Percentiles rank a stretch among this genome's conserved stretches.
These are phyloP conservation scores for Hippophae tibetana DNA, from an alignment of 306 rosid species.

Conservation along the genomic window DNA sequence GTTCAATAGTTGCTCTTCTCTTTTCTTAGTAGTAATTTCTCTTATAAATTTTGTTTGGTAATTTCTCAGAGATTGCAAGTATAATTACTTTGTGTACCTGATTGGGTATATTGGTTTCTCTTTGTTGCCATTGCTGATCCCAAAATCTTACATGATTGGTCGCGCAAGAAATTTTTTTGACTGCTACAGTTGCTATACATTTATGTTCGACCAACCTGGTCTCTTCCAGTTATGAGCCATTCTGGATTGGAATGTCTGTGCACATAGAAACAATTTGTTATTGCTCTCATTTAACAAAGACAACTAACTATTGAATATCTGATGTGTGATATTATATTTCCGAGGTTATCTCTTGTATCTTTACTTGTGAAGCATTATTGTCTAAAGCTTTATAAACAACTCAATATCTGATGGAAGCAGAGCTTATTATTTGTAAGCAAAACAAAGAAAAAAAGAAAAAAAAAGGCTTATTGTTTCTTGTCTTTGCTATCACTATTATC, in stretches of 20 bases:
- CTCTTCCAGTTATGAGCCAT: too few relatives aligned
- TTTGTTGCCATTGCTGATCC: not conserved
- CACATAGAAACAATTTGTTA: too few relatives aligned
- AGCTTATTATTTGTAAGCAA: not conserved
- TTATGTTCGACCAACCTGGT: not conserved
- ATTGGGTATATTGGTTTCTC: not conserved
- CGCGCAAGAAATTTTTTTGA: not conserved
- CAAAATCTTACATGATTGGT: not conserved
- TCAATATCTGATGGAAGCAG: not conserved
- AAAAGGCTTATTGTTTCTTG: not conserved
- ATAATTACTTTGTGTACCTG: not conserved
- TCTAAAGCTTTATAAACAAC: too few relatives aligned
- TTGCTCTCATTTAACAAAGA: too few relatives aligned
- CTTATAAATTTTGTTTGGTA: not conserved
- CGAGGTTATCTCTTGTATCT: too few relatives aligned
- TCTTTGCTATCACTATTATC: not conserved
- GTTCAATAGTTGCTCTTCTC: not conserved
- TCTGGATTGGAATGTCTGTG: too few relatives aligned
- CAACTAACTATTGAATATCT: too few relatives aligned
- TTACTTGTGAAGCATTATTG: too few relatives aligned
- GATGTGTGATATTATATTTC: too few relatives aligned
- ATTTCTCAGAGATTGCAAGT: not conserved
- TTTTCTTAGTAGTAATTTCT: conserved; percentile 4
- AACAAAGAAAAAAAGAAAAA: too few relatives aligned
- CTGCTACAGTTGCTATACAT: not conserved